Evolutionary conservation across 2,329 filamentous ascomycete genomes (phyloP).

Genomic region (Cercospora zeae-maydis): DNA sequence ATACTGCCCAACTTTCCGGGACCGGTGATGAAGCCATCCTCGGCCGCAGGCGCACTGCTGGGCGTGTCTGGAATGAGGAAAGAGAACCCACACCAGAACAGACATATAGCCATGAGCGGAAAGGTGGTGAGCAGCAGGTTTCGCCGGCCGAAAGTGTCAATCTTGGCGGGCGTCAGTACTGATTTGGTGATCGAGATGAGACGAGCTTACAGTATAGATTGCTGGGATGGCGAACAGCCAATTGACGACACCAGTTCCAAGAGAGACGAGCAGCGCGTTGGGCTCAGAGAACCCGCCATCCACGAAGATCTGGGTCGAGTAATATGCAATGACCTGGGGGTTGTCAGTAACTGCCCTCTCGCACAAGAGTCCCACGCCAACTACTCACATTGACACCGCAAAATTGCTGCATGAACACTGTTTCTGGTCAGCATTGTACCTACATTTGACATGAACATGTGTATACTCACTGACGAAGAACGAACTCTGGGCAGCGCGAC

Average conservation of each 20-base stretch:
- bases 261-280: conserved; percentile 32
- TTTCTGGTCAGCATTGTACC: background rate
- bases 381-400: conserved; percentile 19
- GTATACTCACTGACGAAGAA: conserved; percentile 29
- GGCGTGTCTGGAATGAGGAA: conserved; percentile 36
- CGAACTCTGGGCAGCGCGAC: conserved; percentile 34
- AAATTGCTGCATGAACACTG: conserved; percentile 35
- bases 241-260: conserved; percentile 32
- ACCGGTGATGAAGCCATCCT: conserved; percentile 13
- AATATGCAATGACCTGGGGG: conserved; percentile 33
- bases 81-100: conserved; percentile 47
- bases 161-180: conserved; percentile 37
- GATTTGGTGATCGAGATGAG: background rate
- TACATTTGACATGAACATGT: background rate
- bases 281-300: conserved; percentile 27
- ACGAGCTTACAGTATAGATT: conserved; percentile 18
- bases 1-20: conserved; percentile 37
- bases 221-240: conserved; percentile 23
- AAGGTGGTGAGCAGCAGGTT: conserved; percentile 46
- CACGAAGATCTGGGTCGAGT: conserved; percentile 30
- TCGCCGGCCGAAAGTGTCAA: conserved; percentile 45
- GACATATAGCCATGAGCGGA: conserved; percentile 45
- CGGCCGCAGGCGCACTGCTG: background rate
- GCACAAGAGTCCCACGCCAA: background rate
- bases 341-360: background rate